A percentile compares a stretch with the other conserved stretches of the same genome.
Evolutionary conservation across 2,329 filamentous ascomycete genomes (phyloP).

Genomic region (Acrocalymma vagum): DNA sequence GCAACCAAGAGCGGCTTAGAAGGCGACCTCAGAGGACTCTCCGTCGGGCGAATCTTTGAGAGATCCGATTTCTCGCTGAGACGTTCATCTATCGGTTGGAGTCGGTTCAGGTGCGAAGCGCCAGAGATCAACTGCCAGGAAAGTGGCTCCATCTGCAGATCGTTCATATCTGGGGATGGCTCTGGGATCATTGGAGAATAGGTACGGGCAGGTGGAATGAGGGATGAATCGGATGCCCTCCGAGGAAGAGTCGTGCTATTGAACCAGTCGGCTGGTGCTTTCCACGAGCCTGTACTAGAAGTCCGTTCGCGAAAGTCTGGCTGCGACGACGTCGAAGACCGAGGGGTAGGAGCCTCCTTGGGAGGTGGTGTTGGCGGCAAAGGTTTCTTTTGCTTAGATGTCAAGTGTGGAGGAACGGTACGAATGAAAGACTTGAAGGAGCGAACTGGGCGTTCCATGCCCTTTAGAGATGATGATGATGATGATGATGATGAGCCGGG

Average conservation of each 20-base stretch:
- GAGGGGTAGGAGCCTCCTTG: constrained; percentile 5
- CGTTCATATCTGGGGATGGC: constrained; percentile 29
- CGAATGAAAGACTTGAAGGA: constrained; percentile 42
- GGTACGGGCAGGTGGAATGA: constrained; percentile 15
- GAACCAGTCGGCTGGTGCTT: constrained; percentile 37
- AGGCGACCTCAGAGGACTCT: neutral
- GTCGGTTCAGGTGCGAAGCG: constrained; percentile 15
- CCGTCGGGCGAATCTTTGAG: constrained; percentile 5
- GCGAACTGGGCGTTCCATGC: constrained; percentile 43
- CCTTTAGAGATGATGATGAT: constrained; percentile 35
- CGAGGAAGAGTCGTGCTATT: constrained; percentile 10
- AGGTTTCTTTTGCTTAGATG: constrained; percentile 28
- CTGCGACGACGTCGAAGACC: constrained; percentile 7
- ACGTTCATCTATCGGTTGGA: constrained; percentile 30
- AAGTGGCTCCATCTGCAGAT: constrained; percentile 19
- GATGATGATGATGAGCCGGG: constrained; percentile 30
- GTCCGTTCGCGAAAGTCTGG: constrained; percentile 8
- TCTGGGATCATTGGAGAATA: constrained; percentile 41
- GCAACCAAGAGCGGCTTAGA: neutral
- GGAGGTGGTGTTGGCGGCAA: constrained; percentile 31
- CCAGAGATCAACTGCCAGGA: constrained; percentile 12
- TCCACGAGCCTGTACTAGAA: constrained; percentile 30
- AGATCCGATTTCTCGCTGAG: constrained; percentile 11
- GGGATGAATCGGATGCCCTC: constrained; percentile 7
- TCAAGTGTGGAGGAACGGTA: constrained; percentile 26